Conservation (phyloP, 1,284 basidiomycete species). For the Boletus hoseneyae region DNA sequence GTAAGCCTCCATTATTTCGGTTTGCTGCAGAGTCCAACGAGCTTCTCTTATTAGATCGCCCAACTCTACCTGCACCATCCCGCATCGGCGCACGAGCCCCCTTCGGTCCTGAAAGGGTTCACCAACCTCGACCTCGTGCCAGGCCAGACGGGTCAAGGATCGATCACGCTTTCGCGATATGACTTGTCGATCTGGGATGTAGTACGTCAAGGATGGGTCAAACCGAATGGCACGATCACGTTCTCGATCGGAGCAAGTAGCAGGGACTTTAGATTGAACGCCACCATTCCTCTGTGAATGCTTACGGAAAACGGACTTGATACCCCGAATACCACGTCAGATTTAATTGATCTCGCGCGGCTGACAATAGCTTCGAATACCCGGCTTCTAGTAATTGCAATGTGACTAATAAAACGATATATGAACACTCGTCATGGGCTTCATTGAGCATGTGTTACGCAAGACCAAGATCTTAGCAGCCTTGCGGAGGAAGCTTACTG, state of each 20-base stretch:
- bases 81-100: constrained; percentile 53
- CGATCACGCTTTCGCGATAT: constrained; percentile 60
- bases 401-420: too few species aligned
- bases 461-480: too few species aligned
- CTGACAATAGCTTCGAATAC: too few species aligned
- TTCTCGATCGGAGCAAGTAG: constrained; percentile 54
- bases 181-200: constrained; percentile 63
- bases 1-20: constrained; percentile 29
- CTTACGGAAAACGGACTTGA: too few species aligned
- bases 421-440: too few species aligned
- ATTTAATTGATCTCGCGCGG: too few species aligned
- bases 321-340: too few species aligned
- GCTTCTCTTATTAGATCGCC: constrained; percentile 41
- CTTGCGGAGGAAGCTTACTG: too few species aligned
- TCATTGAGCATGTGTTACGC: too few species aligned
- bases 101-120: constrained; percentile 63
- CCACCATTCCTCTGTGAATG: constrained; percentile 33
- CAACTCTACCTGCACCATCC: constrained; percentile 66
- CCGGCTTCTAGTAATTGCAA: too few species aligned
- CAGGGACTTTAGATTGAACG: constrained; percentile 44
- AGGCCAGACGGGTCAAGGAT: constrained; percentile 45
- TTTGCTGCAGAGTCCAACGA: background rate
- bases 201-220: constrained; percentile 45
- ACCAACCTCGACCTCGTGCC: constrained; percentile 51
- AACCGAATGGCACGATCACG: constrained; percentile 41